Evolutionary conservation across 169 alveolate genomes (phyloP), one percentile per base, ranked within the genome.

Genomic region (Plasmodium blacklocki): DNA sequence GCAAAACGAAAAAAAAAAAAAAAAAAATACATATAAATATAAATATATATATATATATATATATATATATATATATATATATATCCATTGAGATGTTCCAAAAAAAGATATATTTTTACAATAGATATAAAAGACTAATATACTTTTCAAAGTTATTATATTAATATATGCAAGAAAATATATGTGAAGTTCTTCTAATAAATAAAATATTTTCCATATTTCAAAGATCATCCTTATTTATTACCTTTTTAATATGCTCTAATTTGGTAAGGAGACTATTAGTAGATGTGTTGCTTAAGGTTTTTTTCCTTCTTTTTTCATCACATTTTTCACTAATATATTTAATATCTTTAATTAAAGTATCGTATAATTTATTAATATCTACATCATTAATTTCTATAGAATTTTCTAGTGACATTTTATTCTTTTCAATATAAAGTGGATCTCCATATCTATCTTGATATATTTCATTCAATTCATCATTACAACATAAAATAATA

Each of bases 401-500:
- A 39, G 66, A 14, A 68, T 80, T 80, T 68, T 80, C 90, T 19
- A 80, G 83, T 5, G 45, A 74, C 23, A 80, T 14, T 80, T 80
- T 80, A 12, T 63, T 47, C 32, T 80, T 80, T 45, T 80, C 90
- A 29, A 68, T 66, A 60, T 66, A 56, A 9, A 80, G 50, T 43
- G 90, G 90, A 58, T 71, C 80, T 60, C 90, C 90, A 80, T 80
- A 80, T 60, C 90, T 67, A 50, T 80, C 90, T 47, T 80, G 90
- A 47, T 52, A 80, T 18, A 56, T 71, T 29, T 72, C 90, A 21
- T 39, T 47, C 32, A 80, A 80, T 43, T 60, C 18, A 49, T 80
- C 83, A 80, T 67, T 54, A 54, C 66, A 67, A 21, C 90, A 18
- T 15, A 80, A 71, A 21, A 80, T 80, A 59, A 80, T 80, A 26